Evolutionary conservation across 768 basidiomycete genomes (phyloP), one percentile per base, ranked within the genome.

Genomic region (Mycena amicta): DNA sequence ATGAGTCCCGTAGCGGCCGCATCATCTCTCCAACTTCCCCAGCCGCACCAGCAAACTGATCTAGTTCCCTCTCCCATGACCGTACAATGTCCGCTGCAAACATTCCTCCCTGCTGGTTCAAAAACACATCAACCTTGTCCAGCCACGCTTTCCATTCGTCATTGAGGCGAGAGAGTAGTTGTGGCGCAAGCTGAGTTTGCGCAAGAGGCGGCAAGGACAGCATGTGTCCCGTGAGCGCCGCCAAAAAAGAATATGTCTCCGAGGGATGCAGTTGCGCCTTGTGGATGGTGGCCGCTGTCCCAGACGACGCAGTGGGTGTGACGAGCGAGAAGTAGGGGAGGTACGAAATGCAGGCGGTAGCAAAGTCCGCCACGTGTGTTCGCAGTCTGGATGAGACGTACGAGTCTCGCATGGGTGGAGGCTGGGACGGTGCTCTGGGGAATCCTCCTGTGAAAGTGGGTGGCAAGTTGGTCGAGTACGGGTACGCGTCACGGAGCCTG

Each of bases 101-200:
- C 91, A 94, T 91, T 4, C 89, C 85, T 4, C 84, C 89, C 60
- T 88, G 78, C 15, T 72, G 76, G 67, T 93, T 94, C 4, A 91
- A 88, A 16, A 83, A 73, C 8, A 82, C 75, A 63, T 92, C 89
- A 28, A 94, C 79, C 47, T 80, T 80, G 37, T 83, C 78, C 20
- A 92, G 77, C 92, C 92, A 94, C 15, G 84, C 85, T 51, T 75
- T 81, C 92, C 92, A 93, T 69, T 94, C 92, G 52, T 86, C 80
- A 6, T 77, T 65, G 26, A 94, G 72, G 11, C 90, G 86, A 1
- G 86, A 83, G 47, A 88, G 76, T 11, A 93, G 71, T 41, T 82
- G 72, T 2, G 83, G 84, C 11, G 71, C 77, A 41, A 92, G 75
- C 50, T 80, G 79, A 15, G 81, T 75, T 64, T 88, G 86, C 5